Base-by-base conservation (phyloP, 2,329 filamentous ascomycete genomes). In the Macroventuria anomochaeta region DNA sequence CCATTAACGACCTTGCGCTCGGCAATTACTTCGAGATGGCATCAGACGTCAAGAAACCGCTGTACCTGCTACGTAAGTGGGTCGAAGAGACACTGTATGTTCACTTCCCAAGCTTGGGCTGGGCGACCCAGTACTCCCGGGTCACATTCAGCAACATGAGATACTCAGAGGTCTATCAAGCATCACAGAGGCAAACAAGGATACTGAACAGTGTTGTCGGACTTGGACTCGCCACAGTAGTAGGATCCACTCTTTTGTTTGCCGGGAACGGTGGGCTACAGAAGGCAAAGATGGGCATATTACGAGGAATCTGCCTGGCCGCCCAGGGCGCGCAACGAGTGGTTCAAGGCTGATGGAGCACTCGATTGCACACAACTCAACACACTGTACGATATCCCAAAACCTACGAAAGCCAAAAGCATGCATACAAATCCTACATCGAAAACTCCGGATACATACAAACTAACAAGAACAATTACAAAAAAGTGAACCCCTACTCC, bases 21-120 rank as follows among this genome's bases (percentile, higher is more conserved):
- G 83, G 90, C 39, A 99, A 99, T 71, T 97, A 97, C 72, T 81
- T 88, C 40, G 95, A 99, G 76, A 99, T 99, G 95, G 86, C 93
- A 8, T 84, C 88, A 0, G 90, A 90, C 3, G 95, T 97, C 7
- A 85, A 89, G 32, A 91, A 87, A 0, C 87, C 85, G 0, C 69
- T 88, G 0, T 97, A 97, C 69, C 83, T 88, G 28, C 72, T 95
- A 8, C 85, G 95, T 50, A 99, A 99, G 76, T 87, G 81, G 61
- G 78, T 97, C 12, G 95, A 99, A 70, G 95, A 99, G 77, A 85
- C 83, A 28, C 78, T 97, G 46, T 90, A 88, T 46, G 83, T 89
- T 12, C 87, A 89, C 64, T 69, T 96, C 2, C 95, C 95, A 0
- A 78, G 82, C 21, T 76, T 93, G 11, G 95, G 93, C 0, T 97